Evolutionary conservation across 192 early-diverging fungal species (phyloP).

Genomic region (Nowakowskiella sp.): DNA sequence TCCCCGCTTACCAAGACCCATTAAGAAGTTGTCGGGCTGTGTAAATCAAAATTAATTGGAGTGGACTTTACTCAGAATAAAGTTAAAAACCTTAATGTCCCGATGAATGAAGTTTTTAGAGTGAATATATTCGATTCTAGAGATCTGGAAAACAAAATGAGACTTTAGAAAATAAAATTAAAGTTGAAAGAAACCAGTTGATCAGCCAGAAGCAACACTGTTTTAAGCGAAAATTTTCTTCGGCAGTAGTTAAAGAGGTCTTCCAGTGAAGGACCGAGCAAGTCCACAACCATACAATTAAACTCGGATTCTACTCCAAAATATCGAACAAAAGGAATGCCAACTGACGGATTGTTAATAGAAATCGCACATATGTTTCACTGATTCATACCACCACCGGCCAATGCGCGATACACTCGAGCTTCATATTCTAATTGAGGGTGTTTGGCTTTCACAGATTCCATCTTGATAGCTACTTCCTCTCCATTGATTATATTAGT

Average conservation of each 20-base stretch:
- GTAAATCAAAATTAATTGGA: not conserved
- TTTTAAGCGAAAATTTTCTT: constrained; percentile 54
- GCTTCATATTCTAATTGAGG: constrained; percentile 97
- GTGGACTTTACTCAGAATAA: constrained; percentile 32
- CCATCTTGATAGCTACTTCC: constrained; percentile 97
- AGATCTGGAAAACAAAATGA: constrained; percentile 33
- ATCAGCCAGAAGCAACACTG: constrained; percentile 53
- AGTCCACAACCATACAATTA: constrained; percentile 60
- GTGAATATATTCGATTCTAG: constrained; percentile 57
- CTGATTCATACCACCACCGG: constrained; percentile 59
- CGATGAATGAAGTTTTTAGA: constrained; percentile 62
- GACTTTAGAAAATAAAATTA: constrained; percentile 14
- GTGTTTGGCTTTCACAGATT: constrained; percentile 88
- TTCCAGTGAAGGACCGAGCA: constrained; percentile 51
- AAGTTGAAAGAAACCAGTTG: constrained; percentile 37
- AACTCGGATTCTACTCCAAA: constrained; percentile 47
- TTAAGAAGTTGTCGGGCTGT: constrained; percentile 20
- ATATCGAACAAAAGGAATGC: constrained; percentile 58
- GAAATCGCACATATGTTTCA: not conserved
- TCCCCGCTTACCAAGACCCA: constrained; percentile 49
- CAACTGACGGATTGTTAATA: constrained; percentile 24
- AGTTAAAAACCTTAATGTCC: constrained; percentile 58
- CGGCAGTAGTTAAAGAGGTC: constrained; percentile 62
- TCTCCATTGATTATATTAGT: constrained; percentile 84
- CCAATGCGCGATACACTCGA: constrained; percentile 88